Base-by-base conservation (phyloP, 805 yeast species). In the Cyberlindnera maclurae region DNA sequence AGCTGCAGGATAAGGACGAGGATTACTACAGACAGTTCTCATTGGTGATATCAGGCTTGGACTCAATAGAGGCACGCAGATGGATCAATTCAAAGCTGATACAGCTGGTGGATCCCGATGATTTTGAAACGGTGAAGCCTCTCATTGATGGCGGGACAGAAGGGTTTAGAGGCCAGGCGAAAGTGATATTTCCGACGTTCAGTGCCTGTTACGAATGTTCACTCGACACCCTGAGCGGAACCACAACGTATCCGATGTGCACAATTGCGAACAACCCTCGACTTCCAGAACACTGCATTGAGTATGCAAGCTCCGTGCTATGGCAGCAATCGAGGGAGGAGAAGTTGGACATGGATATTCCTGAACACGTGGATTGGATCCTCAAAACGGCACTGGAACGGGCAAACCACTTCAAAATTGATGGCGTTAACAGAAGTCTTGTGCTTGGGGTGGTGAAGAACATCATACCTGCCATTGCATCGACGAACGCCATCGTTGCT, bases 181-280 rank as follows among this genome's bases (percentile, higher is more conserved):
- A 95, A 51, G 82, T 87, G 12, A 87, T 90, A 29, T 61, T 88
- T 13, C 97, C 98, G 1, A 77, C 86, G 0, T 60, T 87, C 24
- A 77, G 90, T 0, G 82, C 96, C 0, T 90, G 98, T 61, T 90
- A 86, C 64, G 97, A 90, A 57, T 90, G 98, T 54, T 83, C 95
- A 5, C 64, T 85, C 38, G 83, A 80, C 42, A 71, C 94, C 58
- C 65, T 88, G 31, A 75, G 84, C 10, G 65, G 70, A 4, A 58
- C 64, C 18, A 70, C 71, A 1, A 79, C 87, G 0, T 85, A 79
- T 50, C 97, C 97, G 2, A 79, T 90, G 47, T 93, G 97, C 59
- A 93, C 97, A 0, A 80, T 93, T 37, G 95, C 96, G 3, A 83
- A 88, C 42, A 87, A 93, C 8, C 97, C 97, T n/a, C 63, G 97